Evolutionary conservation across 768 basidiomycete species (phyloP).

Genomic region (Podaxis sp.): DNA sequence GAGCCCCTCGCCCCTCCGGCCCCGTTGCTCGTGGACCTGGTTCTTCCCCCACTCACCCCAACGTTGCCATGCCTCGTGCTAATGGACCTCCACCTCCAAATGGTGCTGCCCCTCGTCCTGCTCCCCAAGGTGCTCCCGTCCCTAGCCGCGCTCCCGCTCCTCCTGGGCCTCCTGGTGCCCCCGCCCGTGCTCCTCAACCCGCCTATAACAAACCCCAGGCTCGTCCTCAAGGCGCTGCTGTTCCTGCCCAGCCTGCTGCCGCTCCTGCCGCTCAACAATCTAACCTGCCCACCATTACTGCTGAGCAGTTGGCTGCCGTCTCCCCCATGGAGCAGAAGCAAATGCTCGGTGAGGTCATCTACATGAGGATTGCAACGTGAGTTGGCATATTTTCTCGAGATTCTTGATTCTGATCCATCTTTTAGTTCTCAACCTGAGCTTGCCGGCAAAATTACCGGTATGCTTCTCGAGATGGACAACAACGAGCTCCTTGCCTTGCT

Average conservation of each 20-base stretch:
- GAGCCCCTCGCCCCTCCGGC: constrained; percentile 59
- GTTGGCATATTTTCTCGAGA: constrained; percentile 28
- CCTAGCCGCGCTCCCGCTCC: constrained; percentile 34
- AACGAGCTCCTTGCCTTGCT: constrained; percentile 86
- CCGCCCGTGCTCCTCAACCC: constrained; percentile 28
- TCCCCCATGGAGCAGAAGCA: constrained; percentile 94
- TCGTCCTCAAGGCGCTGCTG: constrained; percentile 24
- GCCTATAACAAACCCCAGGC: constrained; percentile 23
- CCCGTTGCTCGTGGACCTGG: constrained; percentile 67
- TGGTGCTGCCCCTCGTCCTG: constrained; percentile 50
- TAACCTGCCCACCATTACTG: constrained; percentile 42
- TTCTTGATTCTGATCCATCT: constrained; percentile 13
- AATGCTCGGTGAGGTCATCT: constrained; percentile 95
- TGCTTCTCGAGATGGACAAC: constrained; percentile 99
- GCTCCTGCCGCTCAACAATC: constrained; percentile 38
- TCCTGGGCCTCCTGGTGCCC: constrained; percentile 34
- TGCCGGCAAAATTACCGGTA: constrained; percentile 98
- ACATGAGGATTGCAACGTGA: constrained; percentile 84
- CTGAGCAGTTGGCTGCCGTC: constrained; percentile 53
- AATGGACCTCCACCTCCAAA: constrained; percentile 58
- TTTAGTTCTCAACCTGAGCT: constrained; percentile 81
- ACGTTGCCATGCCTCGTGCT: constrained; percentile 61
- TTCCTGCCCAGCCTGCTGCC: constrained; percentile 41
- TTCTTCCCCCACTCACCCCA: constrained; percentile 66
- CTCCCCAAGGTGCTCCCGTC: constrained; percentile 46